These are phyloP conservation scores for Cucurbita pepo DNA, from an alignment of 306 rosid species.

Conservation along the genomic window DNA sequence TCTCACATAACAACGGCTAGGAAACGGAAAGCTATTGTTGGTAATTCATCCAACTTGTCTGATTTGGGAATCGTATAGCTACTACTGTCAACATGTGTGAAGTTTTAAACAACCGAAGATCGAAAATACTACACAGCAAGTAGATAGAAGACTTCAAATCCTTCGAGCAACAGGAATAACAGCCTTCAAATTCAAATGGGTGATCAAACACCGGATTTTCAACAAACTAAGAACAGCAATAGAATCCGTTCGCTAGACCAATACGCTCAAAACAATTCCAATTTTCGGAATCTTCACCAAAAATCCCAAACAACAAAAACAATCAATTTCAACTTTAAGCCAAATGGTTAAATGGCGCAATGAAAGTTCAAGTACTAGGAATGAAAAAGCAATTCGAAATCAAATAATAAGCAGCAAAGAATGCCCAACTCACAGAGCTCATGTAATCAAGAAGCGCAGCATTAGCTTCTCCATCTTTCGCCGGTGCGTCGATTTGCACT, in stretches of 20 bases:
- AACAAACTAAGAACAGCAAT: not conserved
- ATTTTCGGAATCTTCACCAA: not conserved
- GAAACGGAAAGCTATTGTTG: no score
- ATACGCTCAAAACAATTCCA: not conserved
- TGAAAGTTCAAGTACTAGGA: not conserved
- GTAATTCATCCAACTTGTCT: not conserved
- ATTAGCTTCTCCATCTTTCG: slow-evolving; percentile 92
- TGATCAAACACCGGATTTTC: not conserved
- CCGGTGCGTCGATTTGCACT: slow-evolving; percentile 82
- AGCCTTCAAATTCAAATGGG: not conserved
- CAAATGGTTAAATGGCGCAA: not conserved
- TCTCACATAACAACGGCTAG: no score
- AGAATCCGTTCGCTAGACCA: not conserved
- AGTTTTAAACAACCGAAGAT: not conserved
- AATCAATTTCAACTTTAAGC: not conserved
- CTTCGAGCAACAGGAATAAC: not conserved
- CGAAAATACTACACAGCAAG: not conserved
- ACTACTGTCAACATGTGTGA: not conserved
- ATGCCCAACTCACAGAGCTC: slow-evolving; percentile 34
- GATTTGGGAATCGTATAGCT: not conserved
- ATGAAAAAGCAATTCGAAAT: not conserved
- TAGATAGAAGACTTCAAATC: not conserved
- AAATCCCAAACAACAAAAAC: not conserved
- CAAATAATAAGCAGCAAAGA: not conserved
- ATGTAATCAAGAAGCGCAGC: slow-evolving; percentile 75